Percentiles rank a stretch among this genome's conserved stretches.
phyloP scores from a whole-genome alignment of 108 stramenopile species.

The Cyclotella atomus region DNA sequence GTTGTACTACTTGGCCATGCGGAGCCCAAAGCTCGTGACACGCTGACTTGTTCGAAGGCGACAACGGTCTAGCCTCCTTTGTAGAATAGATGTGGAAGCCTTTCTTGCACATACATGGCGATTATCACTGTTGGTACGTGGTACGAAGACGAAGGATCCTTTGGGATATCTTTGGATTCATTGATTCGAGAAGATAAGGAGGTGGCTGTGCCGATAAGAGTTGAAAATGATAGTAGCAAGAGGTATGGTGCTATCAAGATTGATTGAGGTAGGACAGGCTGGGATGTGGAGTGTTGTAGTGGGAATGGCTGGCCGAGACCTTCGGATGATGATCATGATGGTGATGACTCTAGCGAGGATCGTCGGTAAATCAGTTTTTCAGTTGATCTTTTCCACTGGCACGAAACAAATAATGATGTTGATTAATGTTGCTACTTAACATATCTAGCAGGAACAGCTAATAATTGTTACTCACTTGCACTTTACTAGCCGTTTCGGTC shows the following conservation, averaged over 20 bases:
- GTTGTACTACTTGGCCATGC: slow-evolving; percentile 38
- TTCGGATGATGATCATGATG: slow-evolving; percentile 9
- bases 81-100: slow-evolving; percentile 49
- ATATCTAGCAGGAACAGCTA: no score
- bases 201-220: slow-evolving; percentile 25
- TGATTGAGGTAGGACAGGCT: slow-evolving; percentile 21
- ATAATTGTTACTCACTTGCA: no score
- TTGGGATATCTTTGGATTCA: slow-evolving; percentile 48
- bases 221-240: slow-evolving; percentile 35
- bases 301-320: slow-evolving; percentile 36
- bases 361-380: no score
- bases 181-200: slow-evolving; percentile 6
- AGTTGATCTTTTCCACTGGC: no score
- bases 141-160: slow-evolving; percentile 27
- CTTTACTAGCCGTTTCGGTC: no score
- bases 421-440: no score
- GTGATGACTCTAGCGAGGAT: no score
- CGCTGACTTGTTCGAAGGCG: slow-evolving; percentile 46
- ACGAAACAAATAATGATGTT: no score
- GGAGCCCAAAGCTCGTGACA: slow-evolving; percentile 18
- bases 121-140: slow-evolving; percentile 40
- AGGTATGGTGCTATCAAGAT: slow-evolving; percentile 34
- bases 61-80: slow-evolving; percentile 20
- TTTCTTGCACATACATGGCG: slow-evolving; percentile 67
- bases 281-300: slow-evolving; percentile 43